A percentile compares a stretch with the other conserved stretches of the same genome.
Evolutionary conservation across 2,329 filamentous ascomycete species (phyloP).

Genomic region (Simplicillium sp.): DNA sequence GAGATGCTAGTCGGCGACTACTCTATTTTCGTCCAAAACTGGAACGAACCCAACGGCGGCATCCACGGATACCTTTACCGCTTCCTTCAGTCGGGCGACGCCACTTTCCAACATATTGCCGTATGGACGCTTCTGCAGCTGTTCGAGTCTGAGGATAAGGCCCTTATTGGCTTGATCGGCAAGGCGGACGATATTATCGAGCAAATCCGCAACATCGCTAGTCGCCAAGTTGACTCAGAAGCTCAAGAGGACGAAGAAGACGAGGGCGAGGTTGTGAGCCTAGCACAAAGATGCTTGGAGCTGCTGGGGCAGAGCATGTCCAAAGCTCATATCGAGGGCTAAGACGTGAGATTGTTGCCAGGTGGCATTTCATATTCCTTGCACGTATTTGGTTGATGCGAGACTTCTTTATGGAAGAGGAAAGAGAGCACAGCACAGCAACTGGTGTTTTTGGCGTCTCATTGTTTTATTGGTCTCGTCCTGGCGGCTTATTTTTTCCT

Average conservation of each 20-base stretch:
- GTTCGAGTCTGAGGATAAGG: conserved; percentile 88
- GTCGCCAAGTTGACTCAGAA: conserved; percentile 79
- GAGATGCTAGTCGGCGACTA: conserved; percentile 76
- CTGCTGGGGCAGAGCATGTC: conserved; percentile 67
- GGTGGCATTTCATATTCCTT: conserved; percentile 2
- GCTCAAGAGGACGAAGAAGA: conserved; percentile 83
- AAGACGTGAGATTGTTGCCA: conserved; percentile 11
- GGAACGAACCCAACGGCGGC: conserved; percentile 84
- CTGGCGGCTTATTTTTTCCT: neutral
- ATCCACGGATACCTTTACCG: conserved; percentile 92
- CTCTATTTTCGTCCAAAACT: conserved; percentile 89
- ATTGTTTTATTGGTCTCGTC: conserved; percentile 8
- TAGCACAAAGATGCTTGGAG: conserved; percentile 85
- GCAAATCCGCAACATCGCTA: conserved; percentile 85
- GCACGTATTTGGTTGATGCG: conserved; percentile 4
- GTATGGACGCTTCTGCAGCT: conserved; percentile 96
- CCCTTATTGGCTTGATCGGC: conserved; percentile 78
- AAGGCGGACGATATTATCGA: conserved; percentile 85
- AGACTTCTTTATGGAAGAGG: neutral
- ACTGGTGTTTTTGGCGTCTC: neutral
- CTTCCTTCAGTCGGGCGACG: conserved; percentile 88
- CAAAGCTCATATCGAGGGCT: conserved; percentile 78
- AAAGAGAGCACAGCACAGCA: neutral
- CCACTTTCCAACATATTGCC: conserved; percentile 97
- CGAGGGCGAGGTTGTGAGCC: conserved; percentile 83